Base-by-base conservation (phyloP, 345 rosid species). In the Populus nigra region DNA sequence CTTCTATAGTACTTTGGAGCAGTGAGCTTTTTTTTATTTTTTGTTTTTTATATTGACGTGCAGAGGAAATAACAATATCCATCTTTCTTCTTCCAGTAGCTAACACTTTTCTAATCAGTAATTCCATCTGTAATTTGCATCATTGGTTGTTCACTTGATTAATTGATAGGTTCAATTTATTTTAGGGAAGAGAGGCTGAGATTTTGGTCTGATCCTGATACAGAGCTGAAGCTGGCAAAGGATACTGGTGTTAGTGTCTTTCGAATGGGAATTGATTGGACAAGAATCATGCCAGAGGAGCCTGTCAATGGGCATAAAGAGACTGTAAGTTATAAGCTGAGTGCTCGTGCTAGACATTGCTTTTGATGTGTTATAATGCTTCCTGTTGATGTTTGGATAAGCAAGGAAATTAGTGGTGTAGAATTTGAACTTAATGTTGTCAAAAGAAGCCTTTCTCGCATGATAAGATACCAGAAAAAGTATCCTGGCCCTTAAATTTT, bases 181-280 rank as follows among this genome's bases (percentile, higher is more conserved):
- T 87, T 78, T 89, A 91, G 99, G 87, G 88, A 89, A 90, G 96
- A 95, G 75, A 95, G 98, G 73, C 87, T 95, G 38, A 93, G 83
- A 79, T 95, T 95, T 87, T 95, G 99, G 99, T 87, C 94, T 83
- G 99, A 95, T 83, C 99, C 99, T 84, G 99, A 93, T 68, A 86
- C 83, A 27, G 99, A 95, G 85, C 73, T 95, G 83, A 90, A 87
- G 80, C 90, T 95, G 78, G 99, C 97, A 5, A 93, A 89, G 84
- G 93, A 86, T 74, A 92, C 98, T 57, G 98, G 98, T 29, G 67
- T 93, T 45, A 85, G 87, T 81, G 88, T 95, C 61, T 93, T 95
- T 76, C 88, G 98, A 35, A 90, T 95, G 98, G 99, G 99, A 85
- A 82, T 95, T 18, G 99, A 95, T 85, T 95, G 97, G 98, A 76